Conservation (phyloP, 2,329 filamentous ascomycete species). For the Trichophyton equinum region DNA sequence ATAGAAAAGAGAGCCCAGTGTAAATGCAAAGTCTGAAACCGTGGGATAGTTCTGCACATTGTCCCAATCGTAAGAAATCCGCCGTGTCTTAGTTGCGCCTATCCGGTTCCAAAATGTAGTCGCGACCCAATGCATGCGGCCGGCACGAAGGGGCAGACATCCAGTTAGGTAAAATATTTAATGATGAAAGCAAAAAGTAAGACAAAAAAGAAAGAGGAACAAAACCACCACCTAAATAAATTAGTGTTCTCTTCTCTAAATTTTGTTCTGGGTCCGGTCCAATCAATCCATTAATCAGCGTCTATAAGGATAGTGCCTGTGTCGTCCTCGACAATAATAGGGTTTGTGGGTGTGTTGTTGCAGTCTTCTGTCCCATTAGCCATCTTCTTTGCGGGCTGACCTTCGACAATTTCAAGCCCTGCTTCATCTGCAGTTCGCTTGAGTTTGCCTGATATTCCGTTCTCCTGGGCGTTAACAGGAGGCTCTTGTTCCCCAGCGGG, state of each 20-base stretch:
- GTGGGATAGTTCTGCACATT: not conserved
- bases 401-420: slow-evolving; percentile 20
- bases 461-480: slow-evolving; percentile 15
- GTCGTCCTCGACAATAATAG: slow-evolving; percentile 37
- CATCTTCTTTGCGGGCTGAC: slow-evolving; percentile 29
- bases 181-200: no score
- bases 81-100: not conserved
- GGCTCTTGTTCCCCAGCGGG: slow-evolving; percentile 20
- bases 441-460: slow-evolving; percentile 24
- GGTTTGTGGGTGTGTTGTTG: slow-evolving; percentile 25
- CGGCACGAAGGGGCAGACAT: not conserved
- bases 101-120: not conserved
- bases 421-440: slow-evolving; percentile 37
- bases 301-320: slow-evolving; percentile 54
- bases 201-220: not conserved
- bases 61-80: not conserved
- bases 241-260: not conserved
- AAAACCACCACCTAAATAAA: not conserved
- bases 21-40: slow-evolving; percentile 2
- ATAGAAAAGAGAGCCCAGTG: not conserved
- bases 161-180: not conserved
- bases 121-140: not conserved
- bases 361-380: slow-evolving; percentile 26
- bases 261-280: not conserved
- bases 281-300: slow-evolving; percentile 39